A percentile compares a stretch with the other conserved stretches of the same genome.
Evolutionary conservation across 108 stramenopile genomes (phyloP).

Genomic region (Pelagomonas calceolata): DNA sequence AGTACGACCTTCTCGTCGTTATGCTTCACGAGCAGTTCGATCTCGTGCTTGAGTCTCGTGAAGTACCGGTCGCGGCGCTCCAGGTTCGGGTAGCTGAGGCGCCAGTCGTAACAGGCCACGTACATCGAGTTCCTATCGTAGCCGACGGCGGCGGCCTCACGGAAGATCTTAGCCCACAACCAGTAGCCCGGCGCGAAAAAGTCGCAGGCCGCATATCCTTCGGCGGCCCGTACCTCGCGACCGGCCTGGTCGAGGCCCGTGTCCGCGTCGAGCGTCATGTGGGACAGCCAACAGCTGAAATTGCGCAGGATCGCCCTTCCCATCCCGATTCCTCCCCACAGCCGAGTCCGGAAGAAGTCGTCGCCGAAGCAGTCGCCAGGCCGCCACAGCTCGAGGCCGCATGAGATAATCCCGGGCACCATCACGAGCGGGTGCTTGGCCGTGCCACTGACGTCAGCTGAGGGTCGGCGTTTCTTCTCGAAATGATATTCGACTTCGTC

Average conservation of each 20-base stretch:
- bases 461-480: too few species aligned
- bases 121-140: conserved; percentile 63
- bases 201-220: conserved; percentile 72
- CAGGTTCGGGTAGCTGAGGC: conserved; percentile 55
- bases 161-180: conserved; percentile 62
- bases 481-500: too few species aligned
- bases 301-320: conserved; percentile 57
- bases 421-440: conserved; percentile 69
- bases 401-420: conserved; percentile 72
- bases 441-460: conserved; percentile 25
- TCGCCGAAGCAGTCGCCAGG: conserved; percentile 30
- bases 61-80: conserved; percentile 73
- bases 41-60: conserved; percentile 44
- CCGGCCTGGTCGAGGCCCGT: conserved; percentile 62
- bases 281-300: conserved; percentile 60
- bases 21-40: conserved; percentile 55
- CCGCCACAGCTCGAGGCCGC: conserved; percentile 72
- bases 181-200: conserved; percentile 61
- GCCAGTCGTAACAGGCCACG: conserved; percentile 79
- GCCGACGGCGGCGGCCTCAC: conserved; percentile 69
- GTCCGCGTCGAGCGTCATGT: conserved; percentile 58
- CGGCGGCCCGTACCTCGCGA: conserved; percentile 44
- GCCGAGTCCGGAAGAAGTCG: conserved; percentile 61
- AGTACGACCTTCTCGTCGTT: conserved; percentile 59
- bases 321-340: conserved; percentile 65